Evolutionary conservation across 495 filamentous ascomycete species (phyloP), one percentile per base, ranked within the genome.

Genomic region (Talaromyces proteolyticus): DNA sequence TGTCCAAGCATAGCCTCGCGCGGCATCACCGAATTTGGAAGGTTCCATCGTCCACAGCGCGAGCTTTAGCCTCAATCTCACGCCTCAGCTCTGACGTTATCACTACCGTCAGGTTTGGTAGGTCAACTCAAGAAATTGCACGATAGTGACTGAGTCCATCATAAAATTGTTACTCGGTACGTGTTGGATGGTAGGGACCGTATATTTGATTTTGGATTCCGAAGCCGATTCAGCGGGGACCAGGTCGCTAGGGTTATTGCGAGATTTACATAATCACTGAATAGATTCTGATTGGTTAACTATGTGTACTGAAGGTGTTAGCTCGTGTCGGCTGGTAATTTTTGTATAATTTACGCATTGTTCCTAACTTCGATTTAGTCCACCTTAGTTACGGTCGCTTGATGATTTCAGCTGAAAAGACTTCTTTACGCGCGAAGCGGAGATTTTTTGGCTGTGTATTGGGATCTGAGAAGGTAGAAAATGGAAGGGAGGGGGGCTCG

Each of bases 171-270:
- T 65, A 39, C 53, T 69, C 26, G 65, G 61, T 12, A 70, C 51
- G 57, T 73, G 68, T 3, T 64, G 67, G 57, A 72, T 70, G 11
- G 64, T 53, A 5, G 69, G 69, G 46, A 72, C 66, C 11, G 67
- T 72, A 57, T 69, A 73, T 57, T 63, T 70, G 38, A 19, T 19
- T 41, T 57, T 51, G n/a, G 42, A 44, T 34, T 51, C 57, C 5
- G 60, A 47, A 44, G 56, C 36, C 39, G 55, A 51, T 50, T 58
- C 44, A 43, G 42, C 42, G 14, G 62, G 60, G 21, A 42, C 50
- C 3, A 68, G 41, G 45, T 61, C 57, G 54, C 63, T 68, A 47
- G 23, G 46, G 42, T 39, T n/a, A n/a, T n/a, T n/a, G n/a, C n/a
- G n/a, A n/a, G n/a, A n/a, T n/a, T n/a, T n/a, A n/a, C n/a, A n/a